These are phyloP conservation scores for Coemansia sp. DNA, from an alignment of 192 early-diverging fungal species.

Conservation along the genomic window DNA sequence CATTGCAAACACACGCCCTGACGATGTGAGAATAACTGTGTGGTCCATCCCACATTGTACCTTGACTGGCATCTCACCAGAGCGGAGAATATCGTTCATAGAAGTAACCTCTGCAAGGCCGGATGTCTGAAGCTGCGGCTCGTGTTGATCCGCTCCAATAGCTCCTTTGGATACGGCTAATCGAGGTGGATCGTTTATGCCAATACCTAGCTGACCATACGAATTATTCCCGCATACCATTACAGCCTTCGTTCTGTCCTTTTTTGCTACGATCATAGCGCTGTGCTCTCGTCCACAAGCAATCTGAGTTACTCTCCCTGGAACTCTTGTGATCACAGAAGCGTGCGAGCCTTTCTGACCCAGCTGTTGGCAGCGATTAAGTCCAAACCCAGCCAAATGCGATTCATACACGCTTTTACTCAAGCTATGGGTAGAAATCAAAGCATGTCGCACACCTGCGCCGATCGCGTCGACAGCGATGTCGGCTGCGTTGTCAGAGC, in stretches of 20 bases:
- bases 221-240: conserved; percentile 68
- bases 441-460: conserved; percentile 43
- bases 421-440: conserved; percentile 19
- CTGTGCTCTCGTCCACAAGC: conserved; percentile 73
- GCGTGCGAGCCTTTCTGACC: conserved; percentile 15
- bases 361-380: conserved; percentile 60
- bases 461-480: conserved; percentile 31
- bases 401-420: conserved; percentile 24
- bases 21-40: conserved; percentile 62
- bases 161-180: not conserved
- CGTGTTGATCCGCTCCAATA: not conserved
- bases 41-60: conserved; percentile 74
- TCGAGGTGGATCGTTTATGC: not conserved
- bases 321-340: conserved; percentile 18
- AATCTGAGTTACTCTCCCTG: conserved; percentile 46
- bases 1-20: conserved; percentile 64
- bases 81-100: conserved; percentile 20
- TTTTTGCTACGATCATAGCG: conserved; percentile 49
- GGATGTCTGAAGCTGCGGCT: not conserved
- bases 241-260: conserved; percentile 17
- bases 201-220: conserved; percentile 70
- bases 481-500: not conserved
- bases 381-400: conserved; percentile 51
- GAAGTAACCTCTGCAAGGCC: conserved; percentile 20
- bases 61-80: conserved; percentile 46